Conservation (phyloP, 164 flowering plant species). For the Aristolochia fimbriata region DNA sequence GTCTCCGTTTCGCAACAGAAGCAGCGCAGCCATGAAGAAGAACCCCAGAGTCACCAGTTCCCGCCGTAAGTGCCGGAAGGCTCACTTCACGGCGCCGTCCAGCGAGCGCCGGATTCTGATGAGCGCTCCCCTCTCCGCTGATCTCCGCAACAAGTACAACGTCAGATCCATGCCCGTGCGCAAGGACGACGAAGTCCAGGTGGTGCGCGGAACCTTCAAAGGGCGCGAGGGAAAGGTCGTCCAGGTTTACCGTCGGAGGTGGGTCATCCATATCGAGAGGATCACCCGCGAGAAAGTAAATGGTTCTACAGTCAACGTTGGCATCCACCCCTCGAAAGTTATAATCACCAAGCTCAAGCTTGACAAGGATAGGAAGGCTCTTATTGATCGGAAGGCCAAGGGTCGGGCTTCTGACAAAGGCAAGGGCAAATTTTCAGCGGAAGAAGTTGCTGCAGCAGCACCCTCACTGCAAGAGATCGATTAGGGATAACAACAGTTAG, state of each 20-base stretch:
- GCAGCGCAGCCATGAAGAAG: constrained; percentile 2
- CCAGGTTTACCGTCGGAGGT: constrained; percentile 20
- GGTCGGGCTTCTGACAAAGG: constrained; percentile 24
- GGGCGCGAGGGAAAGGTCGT: constrained; percentile 24
- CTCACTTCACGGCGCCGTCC: constrained; percentile 12
- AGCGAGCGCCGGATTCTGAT: constrained; percentile 12
- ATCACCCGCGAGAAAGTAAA: constrained; percentile 29
- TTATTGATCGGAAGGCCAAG: constrained; percentile 24
- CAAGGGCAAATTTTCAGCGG: constrained; percentile 23
- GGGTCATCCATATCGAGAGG: constrained; percentile 25
- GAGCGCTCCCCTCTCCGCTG: constrained; percentile 13
- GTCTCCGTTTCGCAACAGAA: no score
- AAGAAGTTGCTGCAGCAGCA: constrained; percentile 16
- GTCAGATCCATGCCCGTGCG: constrained; percentile 19
- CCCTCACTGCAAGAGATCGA: constrained; percentile 18
- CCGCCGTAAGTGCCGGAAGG: constrained; percentile 13
- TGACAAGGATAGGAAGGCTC: constrained; percentile 25
- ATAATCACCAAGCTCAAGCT: constrained; percentile 23
- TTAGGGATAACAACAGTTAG: neutral
- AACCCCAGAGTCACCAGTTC: constrained; percentile 10
- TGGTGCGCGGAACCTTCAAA: constrained; percentile 21
- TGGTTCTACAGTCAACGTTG: constrained; percentile 29
- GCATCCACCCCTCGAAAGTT: constrained; percentile 20
- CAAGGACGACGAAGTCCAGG: constrained; percentile 28
- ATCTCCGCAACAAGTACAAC: constrained; percentile 13